Conservation (phyloP, 176 grass and related monocot genomes). For the Cenchrus fungigraminus region DNA sequence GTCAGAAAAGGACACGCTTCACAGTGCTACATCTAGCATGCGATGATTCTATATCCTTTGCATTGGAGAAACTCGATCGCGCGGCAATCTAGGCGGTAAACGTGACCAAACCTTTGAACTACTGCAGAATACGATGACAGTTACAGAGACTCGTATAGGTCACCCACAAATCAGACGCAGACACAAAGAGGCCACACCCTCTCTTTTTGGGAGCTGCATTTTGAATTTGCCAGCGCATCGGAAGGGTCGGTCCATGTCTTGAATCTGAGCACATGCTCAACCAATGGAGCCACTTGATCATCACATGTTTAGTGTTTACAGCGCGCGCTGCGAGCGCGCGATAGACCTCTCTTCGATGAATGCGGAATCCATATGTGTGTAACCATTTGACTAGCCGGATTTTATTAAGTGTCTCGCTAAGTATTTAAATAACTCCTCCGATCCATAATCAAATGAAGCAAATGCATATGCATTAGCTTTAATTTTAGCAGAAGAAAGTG, state of each 20-base stretch:
- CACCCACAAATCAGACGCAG: background rate
- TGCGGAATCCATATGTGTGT: slow-evolving; percentile 27
- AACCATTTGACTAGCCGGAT: slow-evolving; percentile 23
- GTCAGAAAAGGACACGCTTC: slow-evolving; percentile 34
- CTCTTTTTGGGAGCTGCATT: slow-evolving; percentile 37
- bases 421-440: background rate
- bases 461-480: background rate
- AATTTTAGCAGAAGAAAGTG: background rate
- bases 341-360: background rate
- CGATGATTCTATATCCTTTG: background rate
- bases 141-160: background rate
- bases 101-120: background rate
- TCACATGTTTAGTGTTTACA: background rate
- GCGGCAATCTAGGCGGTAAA: slow-evolving; percentile 22
- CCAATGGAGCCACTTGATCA: slow-evolving; percentile 19
- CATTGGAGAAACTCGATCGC: background rate
- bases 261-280: slow-evolving; percentile 49
- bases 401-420: background rate
- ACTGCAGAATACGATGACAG: background rate
- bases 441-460: background rate
- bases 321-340: too few relatives aligned
- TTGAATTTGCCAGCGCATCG: background rate
- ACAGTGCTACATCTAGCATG: background rate
- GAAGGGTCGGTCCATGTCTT: slow-evolving; percentile 19
- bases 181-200: background rate